phyloP scores from a whole-genome alignment of 495 filamentous ascomycete species.

The Endocarpon pusillum region DNA sequence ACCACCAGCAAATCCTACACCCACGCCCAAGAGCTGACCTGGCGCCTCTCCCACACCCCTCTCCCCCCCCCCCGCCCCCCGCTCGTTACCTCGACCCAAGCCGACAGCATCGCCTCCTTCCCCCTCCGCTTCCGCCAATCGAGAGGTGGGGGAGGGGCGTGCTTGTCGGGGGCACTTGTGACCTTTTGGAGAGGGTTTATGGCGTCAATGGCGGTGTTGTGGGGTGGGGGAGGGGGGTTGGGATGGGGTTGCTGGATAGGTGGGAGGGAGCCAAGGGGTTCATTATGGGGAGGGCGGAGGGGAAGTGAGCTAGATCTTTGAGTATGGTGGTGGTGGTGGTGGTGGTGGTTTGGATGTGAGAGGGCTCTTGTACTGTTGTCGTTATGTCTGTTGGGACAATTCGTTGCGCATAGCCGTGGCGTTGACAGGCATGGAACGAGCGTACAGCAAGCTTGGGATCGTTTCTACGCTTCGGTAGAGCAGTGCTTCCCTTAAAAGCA shows the following conservation, averaged over 20 bases:
- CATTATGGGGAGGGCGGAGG: constrained; percentile 81
- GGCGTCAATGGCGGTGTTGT: constrained; percentile 53
- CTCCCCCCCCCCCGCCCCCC: constrained; percentile 36
- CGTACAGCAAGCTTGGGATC: no score
- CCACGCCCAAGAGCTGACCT: constrained; percentile 60
- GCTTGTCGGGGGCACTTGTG: constrained; percentile 70
- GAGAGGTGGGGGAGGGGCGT: constrained; percentile 73
- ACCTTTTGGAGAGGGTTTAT: constrained; percentile 90
- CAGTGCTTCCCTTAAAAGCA: no score
- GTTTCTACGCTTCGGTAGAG: no score
- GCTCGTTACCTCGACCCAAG: constrained; percentile 48
- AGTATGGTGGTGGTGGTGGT: no score
- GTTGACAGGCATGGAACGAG: no score
- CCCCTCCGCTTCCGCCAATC: constrained; percentile 83
- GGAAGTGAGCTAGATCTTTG: constrained; percentile 11
- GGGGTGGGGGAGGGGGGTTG: constrained; percentile 58
- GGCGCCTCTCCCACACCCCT: constrained; percentile 58
- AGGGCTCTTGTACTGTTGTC: no score
- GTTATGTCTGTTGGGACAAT: no score
- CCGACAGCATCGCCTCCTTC: constrained; percentile 72
- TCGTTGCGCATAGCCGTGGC: no score
- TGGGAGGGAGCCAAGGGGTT: constrained; percentile 64
- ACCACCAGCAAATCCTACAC: constrained; percentile 25
- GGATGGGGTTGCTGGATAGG: constrained; percentile 60
- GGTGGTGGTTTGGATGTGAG: no score